Evolutionary conservation across 495 filamentous ascomycete genomes (phyloP).

Genomic region (Parathielavia appendiculata): DNA sequence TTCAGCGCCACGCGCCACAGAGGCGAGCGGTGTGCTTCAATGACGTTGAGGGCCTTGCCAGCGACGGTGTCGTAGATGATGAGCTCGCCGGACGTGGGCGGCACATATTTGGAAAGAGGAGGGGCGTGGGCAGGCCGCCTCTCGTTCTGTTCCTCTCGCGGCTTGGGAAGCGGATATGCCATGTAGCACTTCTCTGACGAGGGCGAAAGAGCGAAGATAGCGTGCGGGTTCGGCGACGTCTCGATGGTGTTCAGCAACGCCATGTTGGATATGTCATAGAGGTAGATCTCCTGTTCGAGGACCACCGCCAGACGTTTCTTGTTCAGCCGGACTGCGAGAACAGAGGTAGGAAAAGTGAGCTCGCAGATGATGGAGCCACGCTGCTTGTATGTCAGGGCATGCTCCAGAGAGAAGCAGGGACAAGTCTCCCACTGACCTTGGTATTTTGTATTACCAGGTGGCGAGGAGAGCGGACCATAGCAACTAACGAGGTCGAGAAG

Average conservation of each 20-base stretch:
- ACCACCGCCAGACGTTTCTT: slow-evolving; percentile 90
- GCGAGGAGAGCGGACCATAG: slow-evolving; percentile 81
- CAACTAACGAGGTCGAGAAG: slow-evolving; percentile 97
- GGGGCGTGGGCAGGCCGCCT: slow-evolving; percentile 79
- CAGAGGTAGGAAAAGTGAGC: slow-evolving; percentile 90
- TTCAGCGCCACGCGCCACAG: slow-evolving; percentile 86
- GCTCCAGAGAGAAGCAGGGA: not conserved
- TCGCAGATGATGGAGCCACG: slow-evolving; percentile 96
- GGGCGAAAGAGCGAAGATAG: slow-evolving; percentile 86
- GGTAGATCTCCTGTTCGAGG: slow-evolving; percentile 89
- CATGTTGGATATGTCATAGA: slow-evolving; percentile 99
- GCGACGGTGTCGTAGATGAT: slow-evolving; percentile 84
- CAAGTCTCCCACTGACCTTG: slow-evolving; percentile 57
- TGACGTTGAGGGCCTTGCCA: slow-evolving; percentile 84
- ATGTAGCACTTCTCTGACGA: slow-evolving; percentile 94
- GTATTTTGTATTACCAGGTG: slow-evolving; percentile 94
- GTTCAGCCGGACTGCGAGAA: slow-evolving; percentile 88
- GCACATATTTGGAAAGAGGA: slow-evolving; percentile 64
- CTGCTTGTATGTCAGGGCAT: slow-evolving; percentile 38
- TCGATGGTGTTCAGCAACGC: slow-evolving; percentile 82
- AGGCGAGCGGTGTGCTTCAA: slow-evolving; percentile 91
- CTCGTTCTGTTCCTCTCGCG: slow-evolving; percentile 50
- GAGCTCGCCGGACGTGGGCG: slow-evolving; percentile 86
- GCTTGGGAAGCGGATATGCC: slow-evolving; percentile 88
- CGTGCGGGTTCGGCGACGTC: slow-evolving; percentile 86